Percentiles rank a stretch among this genome's conserved stretches.
phyloP scores from a whole-genome alignment of 805 yeast genomes.

The Hyphopichia homilentoma region DNA sequence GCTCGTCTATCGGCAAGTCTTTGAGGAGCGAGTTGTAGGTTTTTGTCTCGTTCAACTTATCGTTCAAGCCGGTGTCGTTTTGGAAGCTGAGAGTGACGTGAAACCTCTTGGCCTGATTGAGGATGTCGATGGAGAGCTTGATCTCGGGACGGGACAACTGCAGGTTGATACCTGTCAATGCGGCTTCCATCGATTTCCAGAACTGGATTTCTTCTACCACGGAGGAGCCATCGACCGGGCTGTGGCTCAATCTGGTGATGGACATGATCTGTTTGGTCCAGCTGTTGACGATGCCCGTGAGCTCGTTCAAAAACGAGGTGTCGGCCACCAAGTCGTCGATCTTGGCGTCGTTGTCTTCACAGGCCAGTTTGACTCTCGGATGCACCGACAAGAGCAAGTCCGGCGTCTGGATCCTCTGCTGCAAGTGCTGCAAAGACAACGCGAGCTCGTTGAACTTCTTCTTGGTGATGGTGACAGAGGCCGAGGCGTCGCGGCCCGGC shows the following conservation, averaged over 20 bases:
- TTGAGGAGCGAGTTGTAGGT: conserved; percentile 61
- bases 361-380: conserved; percentile 33
- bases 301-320: conserved; percentile 54
- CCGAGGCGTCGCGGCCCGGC: conserved; percentile 1
- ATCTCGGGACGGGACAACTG: conserved; percentile 59
- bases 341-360: conserved; percentile 13
- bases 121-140: conserved; percentile 51
- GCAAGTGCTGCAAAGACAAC: conserved; percentile 60
- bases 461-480: conserved; percentile 44
- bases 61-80: conserved; percentile 66
- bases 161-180: conserved; percentile 49
- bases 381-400: conserved; percentile 53
- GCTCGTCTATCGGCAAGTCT: conserved; percentile 65
- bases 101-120: conserved; percentile 70
- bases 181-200: conserved; percentile 71
- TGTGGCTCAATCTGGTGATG: conserved; percentile 51
- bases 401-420: conserved; percentile 66
- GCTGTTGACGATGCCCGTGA: conserved; percentile 65
- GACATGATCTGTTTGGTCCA: conserved; percentile 69
- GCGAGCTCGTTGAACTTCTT: conserved; percentile 68
- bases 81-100: conserved; percentile 72
- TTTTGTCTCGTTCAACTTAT: conserved; percentile 47
- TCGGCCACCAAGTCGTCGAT: conserved; percentile 43
- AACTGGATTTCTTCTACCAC: conserved; percentile 64
- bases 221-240: conserved; percentile 52